phyloP scores from a whole-genome alignment of 495 filamentous ascomycete species.

The Hypoxylon fragiforme region DNA sequence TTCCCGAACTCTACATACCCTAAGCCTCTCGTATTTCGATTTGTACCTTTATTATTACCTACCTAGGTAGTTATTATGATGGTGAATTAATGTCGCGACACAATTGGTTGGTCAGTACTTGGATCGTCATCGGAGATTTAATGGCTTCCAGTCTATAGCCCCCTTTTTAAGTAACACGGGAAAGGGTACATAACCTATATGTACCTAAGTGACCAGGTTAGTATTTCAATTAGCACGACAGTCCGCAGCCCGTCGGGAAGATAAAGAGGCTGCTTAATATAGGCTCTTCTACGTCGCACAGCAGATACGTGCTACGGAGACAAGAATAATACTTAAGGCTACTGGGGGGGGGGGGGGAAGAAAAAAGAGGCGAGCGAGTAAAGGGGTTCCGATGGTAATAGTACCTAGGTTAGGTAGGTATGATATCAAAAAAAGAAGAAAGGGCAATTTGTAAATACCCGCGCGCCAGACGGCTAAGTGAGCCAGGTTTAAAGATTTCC shows the following conservation, averaged over 20 bases:
- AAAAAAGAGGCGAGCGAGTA: conserved; percentile 14
- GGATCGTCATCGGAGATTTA: conserved; percentile 31
- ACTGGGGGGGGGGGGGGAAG: conserved; percentile 9
- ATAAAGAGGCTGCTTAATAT: conserved; percentile 21
- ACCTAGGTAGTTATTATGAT: neutral
- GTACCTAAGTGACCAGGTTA: too few relatives aligned
- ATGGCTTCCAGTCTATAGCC: conserved; percentile 29
- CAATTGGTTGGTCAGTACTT: conserved; percentile 7
- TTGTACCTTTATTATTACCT: conserved; percentile 4
- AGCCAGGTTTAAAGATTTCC: too few relatives aligned
- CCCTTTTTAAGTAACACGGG: conserved; percentile 20
- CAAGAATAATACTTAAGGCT: too few relatives aligned
- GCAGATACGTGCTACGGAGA: conserved; percentile 16
- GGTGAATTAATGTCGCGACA: conserved; percentile 10
- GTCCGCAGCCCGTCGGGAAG: conserved; percentile 17
- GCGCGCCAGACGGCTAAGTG: conserved; percentile 40
- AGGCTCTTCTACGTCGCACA: conserved; percentile 20
- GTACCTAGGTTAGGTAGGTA: too few relatives aligned
- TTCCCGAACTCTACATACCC: conserved; percentile 8
- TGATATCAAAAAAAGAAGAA: too few relatives aligned
- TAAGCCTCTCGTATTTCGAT: conserved; percentile 18
- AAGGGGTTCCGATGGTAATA: neutral
- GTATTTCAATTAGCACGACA: conserved; percentile 12
- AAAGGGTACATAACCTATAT: conserved; percentile 17
- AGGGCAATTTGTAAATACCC: conserved; percentile 23